Evolutionary conservation across 345 rosid genomes (phyloP).

Genomic region (Salix udensis): DNA sequence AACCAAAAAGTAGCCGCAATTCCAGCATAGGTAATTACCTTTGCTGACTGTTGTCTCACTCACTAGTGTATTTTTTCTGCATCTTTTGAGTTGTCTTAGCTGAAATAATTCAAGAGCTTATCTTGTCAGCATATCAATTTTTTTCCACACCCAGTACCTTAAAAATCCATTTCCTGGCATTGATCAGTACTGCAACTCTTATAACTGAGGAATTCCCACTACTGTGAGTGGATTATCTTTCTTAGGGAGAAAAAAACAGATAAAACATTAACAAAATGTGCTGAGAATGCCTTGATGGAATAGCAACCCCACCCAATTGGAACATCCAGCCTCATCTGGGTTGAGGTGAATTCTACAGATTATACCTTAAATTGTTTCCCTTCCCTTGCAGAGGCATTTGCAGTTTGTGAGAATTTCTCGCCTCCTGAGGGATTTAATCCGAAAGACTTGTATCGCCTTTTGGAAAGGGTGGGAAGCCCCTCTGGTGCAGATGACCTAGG

Average conservation of each 20-base stretch:
- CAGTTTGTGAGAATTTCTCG: slow-evolving; percentile 88
- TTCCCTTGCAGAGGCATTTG: slow-evolving; percentile 73
- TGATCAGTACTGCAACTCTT: no score
- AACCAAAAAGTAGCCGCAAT: slow-evolving; percentile 98
- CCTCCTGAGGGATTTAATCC: slow-evolving; percentile 89
- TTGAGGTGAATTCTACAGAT: not conserved
- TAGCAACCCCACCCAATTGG: not conserved
- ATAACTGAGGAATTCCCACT: not conserved
- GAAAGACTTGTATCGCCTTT: slow-evolving; percentile 66
- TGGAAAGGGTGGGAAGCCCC: slow-evolving; percentile 89
- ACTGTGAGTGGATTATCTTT: not conserved
- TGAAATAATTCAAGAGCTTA: not conserved
- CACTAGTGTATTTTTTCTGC: not conserved
- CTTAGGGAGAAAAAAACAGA: not conserved
- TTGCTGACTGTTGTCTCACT: not conserved
- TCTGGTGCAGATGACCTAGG: slow-evolving; percentile 84
- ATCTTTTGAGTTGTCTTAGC: not conserved
- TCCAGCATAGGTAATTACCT: slow-evolving; percentile 81
- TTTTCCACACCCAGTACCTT: no score
- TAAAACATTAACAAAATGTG: not conserved
- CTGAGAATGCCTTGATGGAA: not conserved
- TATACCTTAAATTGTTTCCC: slow-evolving; percentile 7
- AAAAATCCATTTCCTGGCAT: no score
- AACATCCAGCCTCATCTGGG: not conserved
- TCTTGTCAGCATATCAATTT: no score